phyloP scores from a whole-genome alignment of 345 rosid genomes.

The Rhizophora mangle region DNA sequence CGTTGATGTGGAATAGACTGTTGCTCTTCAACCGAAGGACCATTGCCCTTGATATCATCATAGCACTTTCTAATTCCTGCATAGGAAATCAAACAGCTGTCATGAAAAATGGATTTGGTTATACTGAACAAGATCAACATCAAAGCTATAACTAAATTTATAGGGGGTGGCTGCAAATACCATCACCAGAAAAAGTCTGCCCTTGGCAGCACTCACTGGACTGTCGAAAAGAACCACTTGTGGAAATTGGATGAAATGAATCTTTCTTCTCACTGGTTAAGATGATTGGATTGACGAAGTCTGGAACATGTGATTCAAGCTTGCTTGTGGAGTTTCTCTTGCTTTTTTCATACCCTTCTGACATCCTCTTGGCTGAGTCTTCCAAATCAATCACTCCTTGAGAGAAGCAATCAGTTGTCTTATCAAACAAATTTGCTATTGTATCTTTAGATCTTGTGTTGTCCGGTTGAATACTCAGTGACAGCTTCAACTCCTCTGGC shows the following conservation, averaged over 20 bases:
- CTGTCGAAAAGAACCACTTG: slow-evolving; percentile 16
- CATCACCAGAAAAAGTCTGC: slow-evolving; percentile 20
- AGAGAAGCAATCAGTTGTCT: slow-evolving; percentile 18
- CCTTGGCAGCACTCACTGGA: slow-evolving; percentile 19
- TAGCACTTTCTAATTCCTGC: slow-evolving; percentile 26
- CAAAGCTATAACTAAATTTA: neutral
- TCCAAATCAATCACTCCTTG: slow-evolving; percentile 35
- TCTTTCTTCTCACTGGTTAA: slow-evolving; percentile 17
- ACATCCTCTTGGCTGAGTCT: slow-evolving; percentile 19
- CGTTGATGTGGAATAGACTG: slow-evolving; percentile 14
- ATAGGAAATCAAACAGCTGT: slow-evolving; percentile 4
- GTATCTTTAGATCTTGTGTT: slow-evolving; percentile 15
- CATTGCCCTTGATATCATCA: slow-evolving; percentile 5
- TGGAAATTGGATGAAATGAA: slow-evolving; percentile 15
- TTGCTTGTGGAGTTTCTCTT: slow-evolving; percentile 8
- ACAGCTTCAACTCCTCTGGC: slow-evolving; percentile 38
- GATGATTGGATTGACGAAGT: slow-evolving; percentile 19
- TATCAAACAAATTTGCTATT: slow-evolving; percentile 11
- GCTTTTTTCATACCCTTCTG: slow-evolving; percentile 8
- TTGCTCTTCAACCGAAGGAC: slow-evolving; percentile 16
- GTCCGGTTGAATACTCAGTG: slow-evolving; percentile 31
- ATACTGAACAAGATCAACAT: slow-evolving; percentile 9
- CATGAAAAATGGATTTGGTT: neutral
- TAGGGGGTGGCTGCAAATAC: slow-evolving; percentile 14
- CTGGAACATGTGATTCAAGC: slow-evolving; percentile 18